phyloP scores from a whole-genome alignment of 768 basidiomycete species.

The Podaxis pistillaris region DNA sequence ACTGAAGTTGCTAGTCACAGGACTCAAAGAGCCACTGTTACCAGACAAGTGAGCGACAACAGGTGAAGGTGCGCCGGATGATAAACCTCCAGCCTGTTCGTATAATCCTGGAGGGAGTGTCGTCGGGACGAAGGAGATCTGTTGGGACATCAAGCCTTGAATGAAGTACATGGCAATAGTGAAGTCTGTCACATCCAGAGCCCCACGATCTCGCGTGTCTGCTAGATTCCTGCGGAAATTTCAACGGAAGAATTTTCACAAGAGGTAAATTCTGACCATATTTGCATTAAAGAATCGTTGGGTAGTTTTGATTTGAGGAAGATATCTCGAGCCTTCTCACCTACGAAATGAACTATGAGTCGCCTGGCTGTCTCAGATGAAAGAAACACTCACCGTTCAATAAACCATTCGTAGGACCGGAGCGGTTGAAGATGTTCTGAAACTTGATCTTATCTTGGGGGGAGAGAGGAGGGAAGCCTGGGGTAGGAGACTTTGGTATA shows the following conservation, averaged over 20 bases:
- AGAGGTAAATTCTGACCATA: conserved; percentile 62
- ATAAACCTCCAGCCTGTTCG: conserved; percentile 66
- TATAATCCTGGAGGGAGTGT: conserved; percentile 81
- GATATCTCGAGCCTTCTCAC: conserved; percentile 84
- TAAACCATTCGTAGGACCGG: conserved; percentile 73
- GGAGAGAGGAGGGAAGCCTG: conserved; percentile 64
- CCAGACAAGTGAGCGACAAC: conserved; percentile 58
- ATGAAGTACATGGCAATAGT: conserved; percentile 96
- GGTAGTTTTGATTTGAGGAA: conserved; percentile 90
- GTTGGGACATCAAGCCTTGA: conserved; percentile 84
- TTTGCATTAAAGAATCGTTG: conserved; percentile 84
- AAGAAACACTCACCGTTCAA: conserved; percentile 60
- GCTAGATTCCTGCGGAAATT: conserved; percentile 70
- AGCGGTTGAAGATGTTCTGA: conserved; percentile 68
- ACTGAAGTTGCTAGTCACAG: conserved; percentile 41
- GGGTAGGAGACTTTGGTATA: conserved; percentile 61
- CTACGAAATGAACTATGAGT: conserved; percentile 34
- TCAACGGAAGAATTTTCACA: conserved; percentile 11
- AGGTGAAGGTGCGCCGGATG: conserved; percentile 26
- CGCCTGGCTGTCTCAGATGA: neutral
- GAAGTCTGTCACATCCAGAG: conserved; percentile 88
- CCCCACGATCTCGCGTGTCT: conserved; percentile 91
- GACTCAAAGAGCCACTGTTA: conserved; percentile 61
- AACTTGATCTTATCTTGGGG: conserved; percentile 86
- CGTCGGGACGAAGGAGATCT: conserved; percentile 68